Base-by-base conservation (phyloP, 1,139 yeast genomes). In the Yueomyces sp. region DNA sequence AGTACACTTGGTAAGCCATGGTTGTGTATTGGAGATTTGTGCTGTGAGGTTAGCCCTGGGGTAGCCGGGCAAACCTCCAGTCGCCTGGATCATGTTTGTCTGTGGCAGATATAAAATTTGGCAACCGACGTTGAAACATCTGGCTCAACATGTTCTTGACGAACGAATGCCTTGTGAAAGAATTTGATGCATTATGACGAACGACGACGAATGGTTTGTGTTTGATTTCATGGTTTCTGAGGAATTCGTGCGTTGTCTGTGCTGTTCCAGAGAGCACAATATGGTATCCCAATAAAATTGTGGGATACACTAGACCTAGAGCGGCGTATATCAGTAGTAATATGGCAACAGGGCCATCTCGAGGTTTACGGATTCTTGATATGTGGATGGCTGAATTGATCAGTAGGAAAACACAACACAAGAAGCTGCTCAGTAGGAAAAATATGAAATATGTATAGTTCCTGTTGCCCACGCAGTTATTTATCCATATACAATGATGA, bases 401-500 rank as follows among this genome's bases (percentile, higher is more conserved):
- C 1, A 59, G 47, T 31, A 58, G 45, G 4, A 57, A 34, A 3
- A 50, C 36, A n/a, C 50, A 41, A 3, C 55, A 39, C 33, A 54
- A 9, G 3, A 48, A 41, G 29, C 52, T 38, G 39, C 56, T 46
- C 1, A 68, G 27, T 38, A 81, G 54, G 51, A 75, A 80, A 3
- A 55, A 51, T 45, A 78, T 45, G 54, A 80, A 78, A 65, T 71
- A 75, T 44, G 72, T 56, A 59, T 82, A 83, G 55, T 83, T 84
- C 44, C 83, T 64, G 48, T 76, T 72, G 0, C 94, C 95, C 37
- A 84, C 70, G 57, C 95, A 84, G 52, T 84, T 87, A 63, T 89
- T 89, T 45, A 89, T 65, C 96, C 96, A 91, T n/a, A 86, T 63
- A 57, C 98, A 91, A 63, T 91, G 97, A 58, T 91, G 98, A 57